These are phyloP conservation scores for Aureobasidium namibiae DNA, from an alignment of 2,329 filamentous ascomycete genomes.

Conservation along the genomic window DNA sequence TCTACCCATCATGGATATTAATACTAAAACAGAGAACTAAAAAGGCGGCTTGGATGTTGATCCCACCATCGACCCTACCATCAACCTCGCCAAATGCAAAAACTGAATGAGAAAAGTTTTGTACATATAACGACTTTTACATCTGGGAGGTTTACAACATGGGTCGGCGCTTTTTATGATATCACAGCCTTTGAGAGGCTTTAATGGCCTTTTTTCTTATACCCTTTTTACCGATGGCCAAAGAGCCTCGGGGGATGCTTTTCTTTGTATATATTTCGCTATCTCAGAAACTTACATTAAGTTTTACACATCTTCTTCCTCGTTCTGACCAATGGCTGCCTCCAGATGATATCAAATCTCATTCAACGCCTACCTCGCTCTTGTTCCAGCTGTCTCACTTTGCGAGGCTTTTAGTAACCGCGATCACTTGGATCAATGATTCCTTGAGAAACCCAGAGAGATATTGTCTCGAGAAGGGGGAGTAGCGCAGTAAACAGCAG, in stretches of 20 bases:
- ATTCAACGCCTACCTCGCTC: too few species aligned
- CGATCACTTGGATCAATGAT: too few species aligned
- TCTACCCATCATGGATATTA: neutral
- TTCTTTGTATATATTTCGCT: neutral
- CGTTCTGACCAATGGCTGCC: too few species aligned
- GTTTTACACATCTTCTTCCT: too few species aligned
- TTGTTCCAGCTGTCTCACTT: too few species aligned
- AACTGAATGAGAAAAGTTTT: neutral
- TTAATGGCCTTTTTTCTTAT: neutral
- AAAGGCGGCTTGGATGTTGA: conserved; percentile 4
- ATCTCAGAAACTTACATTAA: too few species aligned
- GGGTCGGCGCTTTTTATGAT: neutral
- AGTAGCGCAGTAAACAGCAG: too few species aligned
- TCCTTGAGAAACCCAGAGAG: too few species aligned
- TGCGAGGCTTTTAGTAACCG: too few species aligned
- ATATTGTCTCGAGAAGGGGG: too few species aligned
- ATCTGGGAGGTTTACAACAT: neutral
- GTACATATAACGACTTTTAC: neutral
- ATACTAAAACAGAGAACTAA: conserved; percentile 10
- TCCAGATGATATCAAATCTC: too few species aligned
- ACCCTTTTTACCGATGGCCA: neutral
- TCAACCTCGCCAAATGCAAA: neutral
- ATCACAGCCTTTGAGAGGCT: neutral
- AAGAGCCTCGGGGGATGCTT: neutral
- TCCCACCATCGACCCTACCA: neutral